A percentile compares a stretch with the other conserved stretches of the same genome.
Conservation (phyloP, 176 grass and related monocot species). For the Thalia dealbata region DNA sequence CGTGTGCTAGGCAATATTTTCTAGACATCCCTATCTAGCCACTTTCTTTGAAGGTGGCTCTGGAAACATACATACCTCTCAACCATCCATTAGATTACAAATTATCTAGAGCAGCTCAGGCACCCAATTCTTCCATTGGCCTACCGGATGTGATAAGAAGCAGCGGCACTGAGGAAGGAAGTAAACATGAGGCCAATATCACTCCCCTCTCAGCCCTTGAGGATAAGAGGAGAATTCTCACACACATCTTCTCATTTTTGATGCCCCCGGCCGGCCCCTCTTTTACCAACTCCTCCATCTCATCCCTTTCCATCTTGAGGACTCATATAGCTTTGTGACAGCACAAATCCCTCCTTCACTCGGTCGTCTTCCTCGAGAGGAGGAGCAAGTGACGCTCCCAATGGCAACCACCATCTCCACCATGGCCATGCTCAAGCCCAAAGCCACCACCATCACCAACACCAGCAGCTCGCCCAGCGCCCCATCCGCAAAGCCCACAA, state of each 20-base stretch:
- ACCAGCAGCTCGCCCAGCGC: background rate
- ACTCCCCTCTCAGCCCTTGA: background rate
- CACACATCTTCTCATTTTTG: background rate
- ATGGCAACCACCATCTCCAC: background rate
- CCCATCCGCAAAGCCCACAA: background rate
- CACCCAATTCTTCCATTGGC: background rate
- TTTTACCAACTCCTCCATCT: background rate
- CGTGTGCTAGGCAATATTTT: too few relatives aligned
- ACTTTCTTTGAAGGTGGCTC: too few relatives aligned
- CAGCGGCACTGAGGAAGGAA: background rate
- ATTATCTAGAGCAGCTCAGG: background rate
- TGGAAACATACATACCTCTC: too few relatives aligned
- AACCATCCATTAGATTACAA: background rate
- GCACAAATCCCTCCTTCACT: background rate
- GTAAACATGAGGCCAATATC: background rate
- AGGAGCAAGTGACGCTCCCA: background rate
- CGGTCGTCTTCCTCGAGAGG: too few relatives aligned
- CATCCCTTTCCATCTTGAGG: too few relatives aligned
- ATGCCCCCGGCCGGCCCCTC: background rate
- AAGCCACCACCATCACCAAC: background rate
- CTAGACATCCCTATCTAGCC: too few relatives aligned
- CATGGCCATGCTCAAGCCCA: background rate
- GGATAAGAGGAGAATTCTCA: background rate
- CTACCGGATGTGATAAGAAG: background rate
- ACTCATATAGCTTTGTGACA: background rate